These are phyloP conservation scores for Chalciporus sphaerocephalus DNA, from an alignment of 768 basidiomycete genomes.

Conservation along the genomic window DNA sequence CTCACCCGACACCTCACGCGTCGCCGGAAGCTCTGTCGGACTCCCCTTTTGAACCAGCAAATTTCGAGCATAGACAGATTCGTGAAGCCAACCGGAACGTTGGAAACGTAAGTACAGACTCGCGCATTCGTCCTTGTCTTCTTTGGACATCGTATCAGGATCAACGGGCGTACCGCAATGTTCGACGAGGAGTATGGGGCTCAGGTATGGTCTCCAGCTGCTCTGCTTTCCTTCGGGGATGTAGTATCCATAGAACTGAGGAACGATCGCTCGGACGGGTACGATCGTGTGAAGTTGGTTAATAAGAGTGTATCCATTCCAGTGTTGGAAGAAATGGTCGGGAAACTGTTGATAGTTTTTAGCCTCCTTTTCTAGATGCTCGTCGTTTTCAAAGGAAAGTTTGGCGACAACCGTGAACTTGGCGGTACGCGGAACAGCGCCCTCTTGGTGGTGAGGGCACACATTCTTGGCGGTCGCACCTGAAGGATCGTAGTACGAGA, in stretches of 20 bases:
- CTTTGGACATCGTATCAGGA: slow-evolving; percentile 27
- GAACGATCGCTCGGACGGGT: slow-evolving; percentile 48
- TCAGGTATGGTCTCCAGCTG: slow-evolving; percentile 20
- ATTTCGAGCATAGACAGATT: slow-evolving; percentile 41
- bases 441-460: slow-evolving; percentile 6
- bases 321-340: slow-evolving; percentile 26
- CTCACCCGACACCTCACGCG: slow-evolving; percentile 4
- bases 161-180: slow-evolving; percentile 40
- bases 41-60: slow-evolving; percentile 42
- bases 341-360: slow-evolving; percentile 26
- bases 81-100: slow-evolving; percentile 35
- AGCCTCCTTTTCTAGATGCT: slow-evolving; percentile 34
- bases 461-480: no score
- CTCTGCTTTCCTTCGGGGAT: no score
- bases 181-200: slow-evolving; percentile 46
- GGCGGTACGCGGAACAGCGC: slow-evolving; percentile 27
- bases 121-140: slow-evolving; percentile 39
- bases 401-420: slow-evolving; percentile 43
- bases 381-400: slow-evolving; percentile 36
- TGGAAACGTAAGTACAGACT: slow-evolving; percentile 42
- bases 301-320: slow-evolving; percentile 22
- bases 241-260: slow-evolving; percentile 66
- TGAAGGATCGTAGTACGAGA: slow-evolving; percentile 10
- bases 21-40: slow-evolving; percentile 24
- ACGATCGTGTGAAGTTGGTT: slow-evolving; percentile 37